Percentiles rank a stretch among this genome's conserved stretches.
Evolutionary conservation across 371 early-diverging fungal species (phyloP).

Genomic region (Batkoa obscura): DNA sequence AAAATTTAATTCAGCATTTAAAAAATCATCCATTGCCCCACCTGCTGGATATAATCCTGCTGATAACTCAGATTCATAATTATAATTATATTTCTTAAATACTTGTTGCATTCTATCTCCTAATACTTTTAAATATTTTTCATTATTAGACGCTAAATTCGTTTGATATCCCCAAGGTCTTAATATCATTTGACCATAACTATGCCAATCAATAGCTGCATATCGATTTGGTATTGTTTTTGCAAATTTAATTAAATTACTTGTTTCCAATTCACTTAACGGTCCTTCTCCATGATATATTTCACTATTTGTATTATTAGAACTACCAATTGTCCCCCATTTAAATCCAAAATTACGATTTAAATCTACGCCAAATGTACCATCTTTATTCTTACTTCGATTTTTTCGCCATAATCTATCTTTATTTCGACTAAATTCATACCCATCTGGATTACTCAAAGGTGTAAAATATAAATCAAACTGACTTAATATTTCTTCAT

Average conservation of each 20-base stretch:
- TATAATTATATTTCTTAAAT: neutral
- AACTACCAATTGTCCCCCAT: constrained; percentile 30
- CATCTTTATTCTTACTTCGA: constrained; percentile 14
- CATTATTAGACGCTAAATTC: neutral
- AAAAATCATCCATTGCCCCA: neutral
- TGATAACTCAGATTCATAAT: neutral
- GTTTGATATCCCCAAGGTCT: neutral
- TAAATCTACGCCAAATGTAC: constrained; percentile 18
- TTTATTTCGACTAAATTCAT: constrained; percentile 20
- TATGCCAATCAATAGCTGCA: constrained; percentile 35
- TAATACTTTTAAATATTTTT: neutral
- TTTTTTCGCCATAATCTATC: constrained; percentile 41
- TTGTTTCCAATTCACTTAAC: constrained; percentile 28
- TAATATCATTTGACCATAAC: constrained; percentile 12
- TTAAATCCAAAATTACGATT: constrained; percentile 29
- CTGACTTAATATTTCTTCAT: constrained; percentile 12
- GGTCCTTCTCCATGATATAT: constrained; percentile 28
- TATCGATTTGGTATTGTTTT: constrained; percentile 18
- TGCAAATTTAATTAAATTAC: constrained; percentile 22
- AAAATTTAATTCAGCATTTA: neutral
- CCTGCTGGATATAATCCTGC: neutral
- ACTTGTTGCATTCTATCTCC: neutral
- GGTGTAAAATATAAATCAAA: constrained; percentile 28
- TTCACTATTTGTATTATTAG: constrained; percentile 21
- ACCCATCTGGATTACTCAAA: constrained; percentile 37